Evolutionary conservation across 1,284 basidiomycete genomes (phyloP).

Genomic region (Inonotus hispidus): DNA sequence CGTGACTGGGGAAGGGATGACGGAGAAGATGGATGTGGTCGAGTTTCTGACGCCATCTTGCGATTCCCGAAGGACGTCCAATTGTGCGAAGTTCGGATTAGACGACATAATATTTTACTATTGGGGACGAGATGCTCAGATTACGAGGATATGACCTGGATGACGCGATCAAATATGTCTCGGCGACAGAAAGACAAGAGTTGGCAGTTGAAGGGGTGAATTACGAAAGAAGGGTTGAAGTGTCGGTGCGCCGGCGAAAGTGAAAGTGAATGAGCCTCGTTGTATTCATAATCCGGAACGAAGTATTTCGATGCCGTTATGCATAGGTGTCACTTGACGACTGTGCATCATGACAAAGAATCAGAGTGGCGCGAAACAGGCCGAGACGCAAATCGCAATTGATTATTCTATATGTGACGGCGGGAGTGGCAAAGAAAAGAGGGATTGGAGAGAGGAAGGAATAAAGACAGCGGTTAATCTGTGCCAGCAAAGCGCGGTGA

Average conservation of each 20-base stretch:
- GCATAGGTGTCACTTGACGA: not conserved
- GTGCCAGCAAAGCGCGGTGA: slow-evolving; percentile 1
- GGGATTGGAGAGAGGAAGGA: not conserved
- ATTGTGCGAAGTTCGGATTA: not conserved
- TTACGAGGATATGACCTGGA: not conserved
- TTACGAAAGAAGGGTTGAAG: not conserved
- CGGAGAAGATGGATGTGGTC: not conserved
- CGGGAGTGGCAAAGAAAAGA: not conserved
- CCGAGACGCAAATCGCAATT: not conserved
- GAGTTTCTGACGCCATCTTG: not conserved
- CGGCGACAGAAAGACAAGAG: not conserved
- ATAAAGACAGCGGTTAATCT: not conserved
- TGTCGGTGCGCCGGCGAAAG: not conserved
- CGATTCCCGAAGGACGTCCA: not conserved
- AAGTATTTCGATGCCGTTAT: not conserved
- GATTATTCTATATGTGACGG: not conserved
- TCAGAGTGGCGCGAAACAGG: not conserved
- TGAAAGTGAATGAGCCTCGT: not conserved
- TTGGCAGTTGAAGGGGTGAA: not conserved
- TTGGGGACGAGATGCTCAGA: not conserved
- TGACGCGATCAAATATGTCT: not conserved
- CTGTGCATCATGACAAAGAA: not conserved
- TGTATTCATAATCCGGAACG: not conserved
- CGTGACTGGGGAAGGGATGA: not conserved
- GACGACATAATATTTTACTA: not conserved